Base-by-base conservation (phyloP, 2,329 filamentous ascomycete species). In the Cercospora citrullina region DNA sequence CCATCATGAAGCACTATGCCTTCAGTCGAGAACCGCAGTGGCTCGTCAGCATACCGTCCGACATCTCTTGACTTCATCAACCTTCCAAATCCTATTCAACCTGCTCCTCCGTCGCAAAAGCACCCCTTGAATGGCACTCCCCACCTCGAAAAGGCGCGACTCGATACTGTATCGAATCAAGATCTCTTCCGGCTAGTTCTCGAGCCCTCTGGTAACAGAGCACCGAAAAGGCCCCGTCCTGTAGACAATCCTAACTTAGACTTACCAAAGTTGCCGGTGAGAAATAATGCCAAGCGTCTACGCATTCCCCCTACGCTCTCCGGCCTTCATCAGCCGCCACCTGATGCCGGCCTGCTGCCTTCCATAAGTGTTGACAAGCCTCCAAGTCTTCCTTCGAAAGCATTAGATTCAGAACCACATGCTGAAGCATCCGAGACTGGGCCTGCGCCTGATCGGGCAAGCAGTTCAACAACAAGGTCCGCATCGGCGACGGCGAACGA, bases 291-390 rank as follows among this genome's bases (percentile, higher is more conserved):
- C 33, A 78, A 78, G 58, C 74, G 80, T 45, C 78, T 78, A 14
- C 76, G 80, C 26, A 80, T 84, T 60, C 83, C 83, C 12, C 83
- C 83, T 7, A 77, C 84, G 16, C 77, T 90, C 10, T 87, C 87
- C 73, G 87, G 87, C 7, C 77, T 90, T 53, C 87, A 89, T 77
- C 87, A 90, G 69, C 87, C 87, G 2, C 87, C 87, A 14, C 87
- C 87, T 8, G 85, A 88, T 75, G 86, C 86, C 57, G 84, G 85
- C 12, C 77, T 89, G 6, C 84, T 89, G 59, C 87, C 87, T 5
- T 86, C 86, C 4, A 90, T 90, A 85, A 71, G 62, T 51, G 66
- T 70, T 12, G 69, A 72, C n/a, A 61, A 74, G 62, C 72, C 68
- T 60, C 53, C 66, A 21, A 61, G 57, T n/a, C 65, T 67, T 31